Percentiles rank a stretch among this genome's conserved stretches.
These are phyloP conservation scores for Phialophora verrucosa DNA, from an alignment of 2,329 filamentous ascomycete species.

Conservation along the genomic window DNA sequence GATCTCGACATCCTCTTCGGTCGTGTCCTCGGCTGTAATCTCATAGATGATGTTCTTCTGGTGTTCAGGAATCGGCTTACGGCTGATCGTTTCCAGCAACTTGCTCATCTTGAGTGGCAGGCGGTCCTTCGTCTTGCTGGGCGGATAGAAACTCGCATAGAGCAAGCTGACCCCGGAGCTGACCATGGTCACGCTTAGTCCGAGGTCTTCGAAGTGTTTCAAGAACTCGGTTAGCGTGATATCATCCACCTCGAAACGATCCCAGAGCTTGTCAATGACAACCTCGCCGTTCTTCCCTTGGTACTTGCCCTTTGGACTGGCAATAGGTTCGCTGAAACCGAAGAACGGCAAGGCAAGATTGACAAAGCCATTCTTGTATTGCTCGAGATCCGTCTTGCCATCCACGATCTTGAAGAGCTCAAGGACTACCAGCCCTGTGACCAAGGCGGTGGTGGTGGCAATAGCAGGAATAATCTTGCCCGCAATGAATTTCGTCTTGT, in stretches of 20 bases:
- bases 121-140: slow-evolving; percentile 81
- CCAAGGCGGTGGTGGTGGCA: slow-evolving; percentile 92
- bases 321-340: slow-evolving; percentile 95
- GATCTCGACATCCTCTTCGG: slow-evolving; percentile 93
- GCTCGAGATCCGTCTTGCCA: slow-evolving; percentile 93
- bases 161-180: slow-evolving; percentile 96
- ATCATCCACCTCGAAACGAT: slow-evolving; percentile 84
- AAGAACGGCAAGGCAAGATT: slow-evolving; percentile 97
- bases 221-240: slow-evolving; percentile 85
- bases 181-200: slow-evolving; percentile 86
- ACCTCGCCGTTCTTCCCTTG: slow-evolving; percentile 78
- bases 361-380: slow-evolving; percentile 99
- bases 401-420: slow-evolving; percentile 97
- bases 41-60: slow-evolving; percentile 97
- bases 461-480: slow-evolving; percentile 99
- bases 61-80: slow-evolving; percentile 87
- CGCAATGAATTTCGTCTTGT: slow-evolving; percentile 99
- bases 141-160: slow-evolving; percentile 90
- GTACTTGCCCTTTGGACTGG: slow-evolving; percentile 91
- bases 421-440: slow-evolving; percentile 89
- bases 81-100: slow-evolving; percentile 85
- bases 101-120: slow-evolving; percentile 83
- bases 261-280: slow-evolving; percentile 94
- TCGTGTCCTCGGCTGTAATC: slow-evolving; percentile 86
- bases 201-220: slow-evolving; percentile 78